A percentile compares a stretch with the other conserved stretches of the same genome.
Conservation (phyloP, 2,329 filamentous ascomycete species). For the Fusarium tanahbumbuense region DNA sequence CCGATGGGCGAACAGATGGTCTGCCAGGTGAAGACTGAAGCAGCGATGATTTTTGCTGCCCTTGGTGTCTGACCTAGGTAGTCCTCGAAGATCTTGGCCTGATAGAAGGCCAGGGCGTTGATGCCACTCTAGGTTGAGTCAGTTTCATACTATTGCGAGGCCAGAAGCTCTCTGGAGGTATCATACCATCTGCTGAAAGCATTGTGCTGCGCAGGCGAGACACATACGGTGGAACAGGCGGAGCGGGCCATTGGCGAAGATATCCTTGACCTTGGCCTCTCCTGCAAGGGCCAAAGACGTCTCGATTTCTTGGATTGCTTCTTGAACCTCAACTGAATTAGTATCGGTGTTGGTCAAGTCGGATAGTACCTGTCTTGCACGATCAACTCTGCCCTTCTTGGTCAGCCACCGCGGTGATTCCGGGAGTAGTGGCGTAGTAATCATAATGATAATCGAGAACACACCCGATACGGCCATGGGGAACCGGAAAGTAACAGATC, state of each 20-base stretch:
- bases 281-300: slow-evolving; percentile 2
- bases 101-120: slow-evolving; percentile 6
- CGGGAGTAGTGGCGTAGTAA: neutral
- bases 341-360: neutral
- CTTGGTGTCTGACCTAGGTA: neutral
- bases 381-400: neutral
- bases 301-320: neutral
- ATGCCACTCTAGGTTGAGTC: neutral
- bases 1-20: slow-evolving; percentile 6
- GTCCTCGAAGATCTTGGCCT: slow-evolving; percentile 14
- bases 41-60: slow-evolving; percentile 8
- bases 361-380: neutral
- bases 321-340: neutral
- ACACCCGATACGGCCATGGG: neutral
- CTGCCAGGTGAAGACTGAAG: slow-evolving; percentile 2
- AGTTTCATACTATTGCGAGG: too few relatives aligned
- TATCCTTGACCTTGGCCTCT: slow-evolving; percentile 3
- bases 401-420: slow-evolving; percentile 9
- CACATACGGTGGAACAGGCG: slow-evolving; percentile 6
- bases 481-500: slow-evolving; percentile 2
- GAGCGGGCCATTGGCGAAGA: neutral
- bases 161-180: too few relatives aligned
- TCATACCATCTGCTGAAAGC: slow-evolving; percentile 5
- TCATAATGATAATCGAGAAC: neutral
- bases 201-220: slow-evolving; percentile 2